Percentiles rank a stretch among this genome's conserved stretches.
Evolutionary conservation across 2,329 filamentous ascomycete species (phyloP).

Genomic region (Monosporascus ibericus): DNA sequence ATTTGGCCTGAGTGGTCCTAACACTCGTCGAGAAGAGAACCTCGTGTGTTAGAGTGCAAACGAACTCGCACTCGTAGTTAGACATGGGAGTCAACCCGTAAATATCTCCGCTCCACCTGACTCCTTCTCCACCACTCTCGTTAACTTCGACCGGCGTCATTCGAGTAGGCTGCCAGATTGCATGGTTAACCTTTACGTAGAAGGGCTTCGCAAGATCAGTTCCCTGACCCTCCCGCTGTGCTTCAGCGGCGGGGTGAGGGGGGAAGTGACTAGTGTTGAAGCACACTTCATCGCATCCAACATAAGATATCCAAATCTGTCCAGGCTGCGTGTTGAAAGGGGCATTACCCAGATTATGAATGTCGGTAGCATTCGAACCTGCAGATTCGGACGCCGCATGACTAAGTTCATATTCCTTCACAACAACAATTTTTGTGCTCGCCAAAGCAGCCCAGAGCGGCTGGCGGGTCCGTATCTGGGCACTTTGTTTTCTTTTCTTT

Average conservation of each 20-base stretch:
- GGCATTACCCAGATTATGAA: conserved; percentile 70
- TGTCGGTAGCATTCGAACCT: conserved; percentile 68
- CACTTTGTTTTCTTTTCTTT: conserved; percentile 85
- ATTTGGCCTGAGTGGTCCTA: conserved; percentile 53
- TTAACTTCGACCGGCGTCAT: conserved; percentile 48
- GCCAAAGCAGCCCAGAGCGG: conserved; percentile 91
- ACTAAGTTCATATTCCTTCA: conserved; percentile 84
- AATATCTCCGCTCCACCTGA: conserved; percentile 66
- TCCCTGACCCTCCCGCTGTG: conserved; percentile 36
- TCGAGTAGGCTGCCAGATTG: conserved; percentile 71
- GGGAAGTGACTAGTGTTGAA: conserved; percentile 67
- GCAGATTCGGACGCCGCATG: conserved; percentile 67
- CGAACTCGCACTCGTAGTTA: conserved; percentile 74
- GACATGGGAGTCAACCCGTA: conserved; percentile 64
- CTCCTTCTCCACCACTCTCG: conserved; percentile 32
- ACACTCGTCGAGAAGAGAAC: conserved; percentile 68
- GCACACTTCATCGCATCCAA: conserved; percentile 70
- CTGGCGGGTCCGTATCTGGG: conserved; percentile 83
- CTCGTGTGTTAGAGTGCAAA: conserved; percentile 58
- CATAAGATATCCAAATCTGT: conserved; percentile 76
- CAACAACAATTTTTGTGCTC: conserved; percentile 93
- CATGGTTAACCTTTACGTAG: conserved; percentile 72
- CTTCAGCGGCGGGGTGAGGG: conserved; percentile 31
- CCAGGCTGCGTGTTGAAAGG: conserved; percentile 64
- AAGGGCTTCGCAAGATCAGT: conserved; percentile 69